Evolutionary conservation across 306 rosid species (phyloP).

Genomic region (Casuarina glauca): DNA sequence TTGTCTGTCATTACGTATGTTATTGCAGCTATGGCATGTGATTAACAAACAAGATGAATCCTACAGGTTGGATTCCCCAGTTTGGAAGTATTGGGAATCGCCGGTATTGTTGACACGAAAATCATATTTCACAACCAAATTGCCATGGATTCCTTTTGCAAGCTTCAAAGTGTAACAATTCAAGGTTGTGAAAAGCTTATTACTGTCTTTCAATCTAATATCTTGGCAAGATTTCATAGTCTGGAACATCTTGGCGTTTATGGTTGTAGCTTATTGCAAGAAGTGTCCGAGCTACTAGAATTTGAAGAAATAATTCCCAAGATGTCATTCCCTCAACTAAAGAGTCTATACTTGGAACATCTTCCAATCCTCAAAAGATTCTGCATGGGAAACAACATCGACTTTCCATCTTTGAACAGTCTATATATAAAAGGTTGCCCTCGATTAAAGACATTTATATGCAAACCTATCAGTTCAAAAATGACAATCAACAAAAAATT

Average conservation of each 20-base stretch:
- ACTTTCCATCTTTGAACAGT: too few relatives aligned
- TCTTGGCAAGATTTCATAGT: not conserved
- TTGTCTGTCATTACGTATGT: too few relatives aligned
- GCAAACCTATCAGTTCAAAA: too few relatives aligned
- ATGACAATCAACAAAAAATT: too few relatives aligned
- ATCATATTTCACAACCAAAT: constrained; percentile 10
- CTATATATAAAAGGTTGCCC: too few relatives aligned
- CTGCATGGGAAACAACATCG: too few relatives aligned
- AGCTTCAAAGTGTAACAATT: not conserved
- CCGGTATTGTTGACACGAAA: not conserved
- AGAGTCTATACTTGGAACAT: too few relatives aligned
- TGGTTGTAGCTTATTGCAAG: not conserved
- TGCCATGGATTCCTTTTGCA: not conserved
- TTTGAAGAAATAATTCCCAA: too few relatives aligned
- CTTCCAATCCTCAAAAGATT: too few relatives aligned
- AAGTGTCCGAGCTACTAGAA: not conserved
- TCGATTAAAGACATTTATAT: too few relatives aligned
- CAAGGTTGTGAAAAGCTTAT: not conserved
- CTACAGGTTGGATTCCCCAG: not conserved
- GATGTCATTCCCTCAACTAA: too few relatives aligned
- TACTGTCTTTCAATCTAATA: not conserved
- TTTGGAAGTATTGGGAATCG: not conserved
- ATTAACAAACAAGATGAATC: not conserved
- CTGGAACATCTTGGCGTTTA: not conserved
- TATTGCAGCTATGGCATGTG: too few relatives aligned